phyloP scores from a whole-genome alignment of 257 asterid genomes.

The Rubia yunnanensis region DNA sequence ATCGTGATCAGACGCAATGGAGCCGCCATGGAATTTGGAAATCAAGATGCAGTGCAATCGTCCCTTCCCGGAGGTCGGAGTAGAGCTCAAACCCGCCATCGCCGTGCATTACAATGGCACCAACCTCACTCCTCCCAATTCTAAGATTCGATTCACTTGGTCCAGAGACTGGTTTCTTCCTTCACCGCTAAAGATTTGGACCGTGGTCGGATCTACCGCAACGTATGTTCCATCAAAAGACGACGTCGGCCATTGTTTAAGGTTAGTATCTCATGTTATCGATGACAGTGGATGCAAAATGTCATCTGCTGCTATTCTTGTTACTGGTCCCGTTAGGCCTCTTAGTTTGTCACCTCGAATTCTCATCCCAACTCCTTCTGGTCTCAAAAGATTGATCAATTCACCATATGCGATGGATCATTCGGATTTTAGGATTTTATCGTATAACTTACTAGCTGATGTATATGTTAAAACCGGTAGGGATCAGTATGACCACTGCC shows the following conservation, averaged over 20 bases:
- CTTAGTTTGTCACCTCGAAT: neutral
- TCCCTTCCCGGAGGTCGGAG: conserved; percentile 1
- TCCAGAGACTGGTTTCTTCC: neutral
- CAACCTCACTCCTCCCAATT: neutral
- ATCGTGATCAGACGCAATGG: no score
- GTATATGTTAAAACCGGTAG: neutral
- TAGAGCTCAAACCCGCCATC: neutral
- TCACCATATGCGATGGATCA: neutral
- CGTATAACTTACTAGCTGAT: conserved; percentile 1
- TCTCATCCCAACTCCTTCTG: neutral
- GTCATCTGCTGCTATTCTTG: neutral
- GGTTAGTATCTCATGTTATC: neutral
- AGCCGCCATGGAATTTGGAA: neutral
- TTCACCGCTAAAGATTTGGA: neutral
- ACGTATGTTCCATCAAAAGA: neutral
- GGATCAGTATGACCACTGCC: neutral
- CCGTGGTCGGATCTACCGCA: conserved; percentile 1
- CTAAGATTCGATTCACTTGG: neutral
- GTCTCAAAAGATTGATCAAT: neutral
- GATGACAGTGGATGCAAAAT: neutral
- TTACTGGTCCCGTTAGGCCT: neutral
- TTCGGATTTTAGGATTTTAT: neutral
- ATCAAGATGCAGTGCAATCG: neutral
- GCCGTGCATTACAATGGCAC: neutral
- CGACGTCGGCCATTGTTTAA: neutral